phyloP scores from a whole-genome alignment of 495 filamentous ascomycete genomes.

The Tuber indicum region DNA sequence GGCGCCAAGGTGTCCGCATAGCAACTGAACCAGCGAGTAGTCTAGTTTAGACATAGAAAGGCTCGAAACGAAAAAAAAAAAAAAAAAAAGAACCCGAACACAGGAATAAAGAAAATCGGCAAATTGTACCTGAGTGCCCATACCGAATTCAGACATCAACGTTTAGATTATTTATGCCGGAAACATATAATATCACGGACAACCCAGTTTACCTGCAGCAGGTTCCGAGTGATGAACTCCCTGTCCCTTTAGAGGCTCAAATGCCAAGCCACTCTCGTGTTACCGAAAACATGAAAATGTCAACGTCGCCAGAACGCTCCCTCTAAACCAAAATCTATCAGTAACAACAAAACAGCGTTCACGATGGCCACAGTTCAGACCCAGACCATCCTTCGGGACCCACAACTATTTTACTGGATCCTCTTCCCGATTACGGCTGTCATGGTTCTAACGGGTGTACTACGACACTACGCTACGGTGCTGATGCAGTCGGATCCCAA shows the following conservation, averaged over 20 bases:
- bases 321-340: constrained; percentile 8
- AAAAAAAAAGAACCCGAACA: no score
- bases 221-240: background rate
- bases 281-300: background rate
- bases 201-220: background rate
- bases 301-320: background rate
- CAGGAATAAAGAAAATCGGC: no score
- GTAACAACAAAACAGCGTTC: constrained; percentile 14
- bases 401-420: constrained; percentile 98
- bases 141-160: no score
- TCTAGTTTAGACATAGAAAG: no score
- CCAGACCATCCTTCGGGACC: constrained; percentile 98
- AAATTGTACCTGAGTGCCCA: no score
- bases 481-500: constrained; percentile 83
- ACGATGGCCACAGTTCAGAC: constrained; percentile 78
- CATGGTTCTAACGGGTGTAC: constrained; percentile 93
- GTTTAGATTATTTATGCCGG: no score
- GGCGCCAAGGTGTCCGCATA: no score
- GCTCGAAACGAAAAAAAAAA: no score
- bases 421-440: constrained; percentile 92
- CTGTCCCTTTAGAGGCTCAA: background rate
- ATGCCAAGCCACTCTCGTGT: background rate
- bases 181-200: no score
- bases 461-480: constrained; percentile 90
- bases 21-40: no score